Evolutionary conservation across 768 basidiomycete species (phyloP).

Genomic region (Tricholomella constricta): DNA sequence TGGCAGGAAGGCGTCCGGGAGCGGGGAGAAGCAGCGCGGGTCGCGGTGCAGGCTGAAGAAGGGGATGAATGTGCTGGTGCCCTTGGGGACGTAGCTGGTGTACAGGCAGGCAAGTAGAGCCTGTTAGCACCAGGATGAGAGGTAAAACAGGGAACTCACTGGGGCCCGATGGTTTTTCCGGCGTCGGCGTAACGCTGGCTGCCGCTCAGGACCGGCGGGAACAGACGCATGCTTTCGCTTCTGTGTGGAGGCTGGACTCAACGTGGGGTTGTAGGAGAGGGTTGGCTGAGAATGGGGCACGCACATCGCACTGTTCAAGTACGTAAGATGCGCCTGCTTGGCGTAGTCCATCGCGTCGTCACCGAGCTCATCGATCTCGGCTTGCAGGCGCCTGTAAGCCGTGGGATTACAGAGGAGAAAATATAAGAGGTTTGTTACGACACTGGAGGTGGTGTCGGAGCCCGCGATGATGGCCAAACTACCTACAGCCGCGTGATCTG

Average conservation of each 20-base stretch:
- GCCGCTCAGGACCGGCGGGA: conserved; percentile 50
- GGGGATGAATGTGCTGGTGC: conserved; percentile 45
- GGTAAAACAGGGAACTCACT: conserved; percentile 30
- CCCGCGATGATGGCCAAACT: conserved; percentile 43
- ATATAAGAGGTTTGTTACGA: conserved; percentile 34
- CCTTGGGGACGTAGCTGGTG: conserved; percentile 47
- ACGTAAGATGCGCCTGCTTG: conserved; percentile 32
- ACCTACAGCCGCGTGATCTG: conserved; percentile 12
- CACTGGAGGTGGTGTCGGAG: conserved; percentile 42
- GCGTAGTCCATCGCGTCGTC: conserved; percentile 26
- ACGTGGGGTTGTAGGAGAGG: not conserved
- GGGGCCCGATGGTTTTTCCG: conserved; percentile 39
- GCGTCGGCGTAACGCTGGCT: conserved; percentile 43
- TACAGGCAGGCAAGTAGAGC: not conserved
- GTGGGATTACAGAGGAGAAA: conserved; percentile 35
- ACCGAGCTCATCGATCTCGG: conserved; percentile 34
- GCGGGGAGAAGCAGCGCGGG: conserved; percentile 46
- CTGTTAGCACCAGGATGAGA: not conserved
- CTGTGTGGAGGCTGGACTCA: conserved; percentile 26
- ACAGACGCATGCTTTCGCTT: conserved; percentile 51
- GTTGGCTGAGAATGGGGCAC: conserved; percentile 4
- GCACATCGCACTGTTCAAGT: conserved; percentile 39
- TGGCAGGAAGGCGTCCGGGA: conserved; percentile 45
- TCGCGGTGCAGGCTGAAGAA: conserved; percentile 47
- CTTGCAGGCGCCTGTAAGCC: conserved; percentile 32